Conservation (phyloP, 768 basidiomycete species). For the Termitomyces sp. region DNA sequence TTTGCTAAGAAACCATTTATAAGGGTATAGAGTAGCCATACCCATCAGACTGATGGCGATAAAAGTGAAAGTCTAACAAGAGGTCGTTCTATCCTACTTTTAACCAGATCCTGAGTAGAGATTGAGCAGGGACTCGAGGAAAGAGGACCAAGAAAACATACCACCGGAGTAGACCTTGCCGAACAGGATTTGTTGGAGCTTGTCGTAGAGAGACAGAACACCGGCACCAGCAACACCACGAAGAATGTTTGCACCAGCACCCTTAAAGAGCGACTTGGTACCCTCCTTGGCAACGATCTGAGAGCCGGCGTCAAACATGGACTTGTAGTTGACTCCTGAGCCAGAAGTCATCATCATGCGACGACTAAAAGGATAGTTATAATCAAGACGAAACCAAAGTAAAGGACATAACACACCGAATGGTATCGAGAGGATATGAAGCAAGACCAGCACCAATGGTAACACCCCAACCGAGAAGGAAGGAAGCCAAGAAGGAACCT, state of each 20-base stretch:
- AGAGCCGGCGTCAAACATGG: slow-evolving; percentile 94
- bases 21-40: slow-evolving; percentile 38
- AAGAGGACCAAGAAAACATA: slow-evolving; percentile 23
- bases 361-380: slow-evolving; percentile 60
- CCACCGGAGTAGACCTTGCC: slow-evolving; percentile 99
- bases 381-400: not conserved
- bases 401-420: slow-evolving; percentile 50
- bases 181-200: slow-evolving; percentile 93
- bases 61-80: slow-evolving; percentile 32
- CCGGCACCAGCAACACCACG: slow-evolving; percentile 99
- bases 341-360: slow-evolving; percentile 99
- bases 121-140: not conserved
- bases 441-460: slow-evolving; percentile 99
- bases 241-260: slow-evolving; percentile 92
- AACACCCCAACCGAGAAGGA: slow-evolving; percentile 97
- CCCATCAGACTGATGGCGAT: slow-evolving; percentile 23
- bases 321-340: slow-evolving; percentile 93
- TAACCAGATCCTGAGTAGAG: slow-evolving; percentile 38
- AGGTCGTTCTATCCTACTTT: slow-evolving; percentile 20
- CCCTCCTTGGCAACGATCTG: slow-evolving; percentile 96
- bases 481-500: slow-evolving; percentile 96
- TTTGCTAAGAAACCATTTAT: slow-evolving; percentile 27
- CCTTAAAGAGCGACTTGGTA: slow-evolving; percentile 94
- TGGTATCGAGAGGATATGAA: slow-evolving; percentile 91
- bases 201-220: slow-evolving; percentile 98